Percentiles rank a stretch among this genome's conserved stretches.
phyloP scores from a whole-genome alignment of 805 yeast genomes.

The Candida boleticola region DNA sequence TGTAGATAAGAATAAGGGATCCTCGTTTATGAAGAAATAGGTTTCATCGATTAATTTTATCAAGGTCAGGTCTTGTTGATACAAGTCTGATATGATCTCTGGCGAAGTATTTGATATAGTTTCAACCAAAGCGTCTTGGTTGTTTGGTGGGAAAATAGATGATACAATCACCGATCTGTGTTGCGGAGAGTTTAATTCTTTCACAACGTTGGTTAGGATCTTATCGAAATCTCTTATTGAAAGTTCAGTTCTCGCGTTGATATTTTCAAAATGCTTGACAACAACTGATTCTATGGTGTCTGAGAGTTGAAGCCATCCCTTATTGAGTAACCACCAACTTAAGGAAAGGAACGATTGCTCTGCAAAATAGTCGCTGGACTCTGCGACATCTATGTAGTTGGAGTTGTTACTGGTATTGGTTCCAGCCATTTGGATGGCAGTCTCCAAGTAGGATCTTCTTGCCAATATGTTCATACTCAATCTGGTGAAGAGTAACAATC shows the following conservation, averaged over 20 bases:
- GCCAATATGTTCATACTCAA: conserved; percentile 87
- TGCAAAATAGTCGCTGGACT: conserved; percentile 47
- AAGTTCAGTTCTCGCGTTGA: conserved; percentile 74
- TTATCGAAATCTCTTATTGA: conserved; percentile 57
- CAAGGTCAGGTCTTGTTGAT: conserved; percentile 34
- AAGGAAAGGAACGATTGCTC: conserved; percentile 84
- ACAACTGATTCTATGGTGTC: conserved; percentile 56
- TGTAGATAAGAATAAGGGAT: conserved; percentile 26
- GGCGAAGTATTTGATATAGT: conserved; percentile 51
- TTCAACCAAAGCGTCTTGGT: conserved; percentile 37
- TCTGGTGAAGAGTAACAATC: conserved; percentile 74
- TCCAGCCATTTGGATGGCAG: conserved; percentile 71
- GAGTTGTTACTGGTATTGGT: conserved; percentile 21
- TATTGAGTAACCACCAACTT: conserved; percentile 91
- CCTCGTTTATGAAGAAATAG: conserved; percentile 36
- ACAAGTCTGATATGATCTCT: conserved; percentile 35
- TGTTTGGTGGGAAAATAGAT: conserved; percentile 34
- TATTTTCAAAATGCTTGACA: conserved; percentile 53
- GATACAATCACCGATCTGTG: conserved; percentile 14
- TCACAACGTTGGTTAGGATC: conserved; percentile 18
- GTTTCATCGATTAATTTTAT: conserved; percentile 46
- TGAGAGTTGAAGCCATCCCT: conserved; percentile 70
- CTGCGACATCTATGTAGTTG: conserved; percentile 18
- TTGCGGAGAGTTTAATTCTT: conserved; percentile 16
- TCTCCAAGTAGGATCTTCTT: conserved; percentile 77